Evolutionary conservation across 2,329 filamentous ascomycete species (phyloP).

Genomic region (Anthostomella pinea): DNA sequence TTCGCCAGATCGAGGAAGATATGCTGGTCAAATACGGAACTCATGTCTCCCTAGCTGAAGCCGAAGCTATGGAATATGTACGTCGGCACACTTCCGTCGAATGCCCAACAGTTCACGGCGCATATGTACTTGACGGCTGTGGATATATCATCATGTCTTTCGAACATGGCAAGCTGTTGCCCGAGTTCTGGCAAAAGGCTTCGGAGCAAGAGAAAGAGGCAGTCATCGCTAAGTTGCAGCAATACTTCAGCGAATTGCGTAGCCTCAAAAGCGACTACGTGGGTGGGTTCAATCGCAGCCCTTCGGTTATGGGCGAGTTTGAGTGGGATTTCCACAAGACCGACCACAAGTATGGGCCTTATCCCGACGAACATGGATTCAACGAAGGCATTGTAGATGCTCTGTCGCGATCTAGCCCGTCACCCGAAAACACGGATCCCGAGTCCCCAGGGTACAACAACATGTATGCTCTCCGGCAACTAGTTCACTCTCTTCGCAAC

Average conservation of each 20-base stretch:
- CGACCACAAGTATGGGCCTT: constrained; percentile 11
- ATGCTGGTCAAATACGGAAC: constrained; percentile 6
- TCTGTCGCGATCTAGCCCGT: constrained; percentile 4
- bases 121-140: constrained; percentile 6
- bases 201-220: constrained; percentile 5
- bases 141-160: constrained; percentile 11
- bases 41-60: constrained; percentile 6
- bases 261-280: constrained; percentile 10
- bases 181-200: constrained; percentile 7
- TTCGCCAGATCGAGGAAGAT: constrained; percentile 10
- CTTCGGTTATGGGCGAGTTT: constrained; percentile 5
- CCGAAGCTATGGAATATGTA: constrained; percentile 8
- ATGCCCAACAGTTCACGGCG: constrained; percentile 10
- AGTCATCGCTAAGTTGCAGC: constrained; percentile 5
- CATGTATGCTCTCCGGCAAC: constrained; percentile 4
- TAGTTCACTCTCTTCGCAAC: constrained; percentile 11
- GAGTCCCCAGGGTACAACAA: constrained; percentile 7
- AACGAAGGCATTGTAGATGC: constrained; percentile 11
- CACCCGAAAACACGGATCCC: constrained; percentile 4
- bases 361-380: constrained; percentile 8
- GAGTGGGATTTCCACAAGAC: constrained; percentile 4
- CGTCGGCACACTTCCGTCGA: constrained; percentile 5
- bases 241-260: constrained; percentile 7
- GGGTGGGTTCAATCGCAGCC: constrained; percentile 8
- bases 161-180: constrained; percentile 4